Percentiles rank a stretch among this genome's conserved stretches.
Evolutionary conservation across 176 grass and related monocot genomes (phyloP).

Genomic region (Elymus sibiricus): DNA sequence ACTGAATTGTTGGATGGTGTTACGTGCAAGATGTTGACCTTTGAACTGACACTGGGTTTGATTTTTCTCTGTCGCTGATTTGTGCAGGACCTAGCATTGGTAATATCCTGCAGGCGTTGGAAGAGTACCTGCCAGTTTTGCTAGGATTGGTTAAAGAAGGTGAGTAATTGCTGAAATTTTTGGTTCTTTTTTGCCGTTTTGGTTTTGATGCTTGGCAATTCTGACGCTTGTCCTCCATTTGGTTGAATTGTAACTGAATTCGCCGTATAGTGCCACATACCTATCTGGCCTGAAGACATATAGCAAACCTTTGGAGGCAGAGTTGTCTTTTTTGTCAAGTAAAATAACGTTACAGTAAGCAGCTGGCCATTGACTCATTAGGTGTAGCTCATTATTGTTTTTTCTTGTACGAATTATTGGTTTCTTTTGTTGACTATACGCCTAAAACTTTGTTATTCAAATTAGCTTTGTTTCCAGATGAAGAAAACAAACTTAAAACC

Average conservation of each 20-base stretch:
- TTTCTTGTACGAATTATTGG: neutral
- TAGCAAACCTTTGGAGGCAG: conserved; percentile 13
- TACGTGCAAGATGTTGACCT: too few relatives aligned
- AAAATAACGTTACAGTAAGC: conserved; percentile 41
- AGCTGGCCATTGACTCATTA: neutral
- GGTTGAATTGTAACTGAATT: conserved; percentile 68
- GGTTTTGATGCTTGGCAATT: too few relatives aligned
- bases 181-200: too few relatives aligned
- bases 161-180: too few relatives aligned
- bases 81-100: too few relatives aligned
- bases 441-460: neutral
- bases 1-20: too few relatives aligned
- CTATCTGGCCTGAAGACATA: conserved; percentile 85
- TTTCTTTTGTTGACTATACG: neutral
- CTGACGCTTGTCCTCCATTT: conserved; percentile 87
- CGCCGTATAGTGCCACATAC: conserved; percentile 85
- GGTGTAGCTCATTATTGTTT: neutral
- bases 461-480: neutral
- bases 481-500: neutral
- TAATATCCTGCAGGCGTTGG: too few relatives aligned
- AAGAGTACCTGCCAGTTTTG: too few relatives aligned
- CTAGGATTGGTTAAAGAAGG: too few relatives aligned
- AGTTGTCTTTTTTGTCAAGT: neutral
- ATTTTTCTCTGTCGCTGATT: too few relatives aligned
- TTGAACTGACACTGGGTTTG: too few relatives aligned